Evolutionary conservation across 2,329 filamentous ascomycete genomes (phyloP), one percentile per base, ranked within the genome.

Genomic region (Fusarium torreyae): DNA sequence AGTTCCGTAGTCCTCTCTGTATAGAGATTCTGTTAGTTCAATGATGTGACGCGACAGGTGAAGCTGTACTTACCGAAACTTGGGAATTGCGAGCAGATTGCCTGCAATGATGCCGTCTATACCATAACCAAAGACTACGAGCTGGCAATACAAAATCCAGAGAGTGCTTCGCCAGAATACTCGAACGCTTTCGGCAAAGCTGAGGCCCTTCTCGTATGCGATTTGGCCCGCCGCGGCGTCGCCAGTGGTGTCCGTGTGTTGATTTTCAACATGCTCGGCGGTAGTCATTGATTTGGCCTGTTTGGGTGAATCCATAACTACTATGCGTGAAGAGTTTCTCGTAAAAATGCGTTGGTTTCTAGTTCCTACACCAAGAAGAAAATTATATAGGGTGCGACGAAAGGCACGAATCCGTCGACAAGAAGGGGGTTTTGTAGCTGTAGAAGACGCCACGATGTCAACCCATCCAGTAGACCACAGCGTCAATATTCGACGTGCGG

Each of bases 71-170:
- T 40, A 56, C 52, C 58, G 59, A 45, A 63, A 63, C 11, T 42
- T 58, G 9, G 59, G 59, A 11, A 58, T 63, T 4, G 59, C 54
- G 7, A 58, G 46, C 3, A 63, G 10, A 42, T 57, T 58, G 4
- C 59, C 59, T 4, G 59, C 59, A 7, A 63, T 48, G 10, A 63
- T 58, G 9, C 59, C 54, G 14, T 63, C 59, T 9, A 63, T 63
- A 8, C 59, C 59, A 6, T 63, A 63, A 2, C 59, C 59, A 6
- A 63, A 58, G 3, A 58, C 48, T 2, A 58, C 48, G 14, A 63
- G 46, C 11, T 63, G 59, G 5, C 39, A 31, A 24, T 63, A 63
- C 1, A 63, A 14, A 17, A 63, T 58, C 53, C 59, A 63, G 24
- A 63, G 54, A 24, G 54, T 63, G 5, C 53, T 58, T 33, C 59